Base-by-base conservation (phyloP, 352 stramenopile genomes). In the Phytophthora brassicae region DNA sequence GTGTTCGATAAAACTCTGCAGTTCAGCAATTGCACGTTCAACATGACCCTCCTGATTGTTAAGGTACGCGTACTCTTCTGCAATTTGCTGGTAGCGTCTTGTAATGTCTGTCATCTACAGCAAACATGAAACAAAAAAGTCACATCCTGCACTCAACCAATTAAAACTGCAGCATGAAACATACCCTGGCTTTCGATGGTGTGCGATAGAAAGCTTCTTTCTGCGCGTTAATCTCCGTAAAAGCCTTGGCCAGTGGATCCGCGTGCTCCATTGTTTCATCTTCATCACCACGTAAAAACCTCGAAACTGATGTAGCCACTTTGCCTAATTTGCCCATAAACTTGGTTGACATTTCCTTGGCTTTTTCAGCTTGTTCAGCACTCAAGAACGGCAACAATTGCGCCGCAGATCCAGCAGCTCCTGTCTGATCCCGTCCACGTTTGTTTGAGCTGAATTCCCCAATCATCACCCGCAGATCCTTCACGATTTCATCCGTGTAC, bases 271-370 rank as follows among this genome's bases (percentile, higher is more conserved):
- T 71, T 8, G 56, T 31, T 20, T 77, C 70, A n/a, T 86, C 65
- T 56, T 91, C 84, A 46, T 93, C 84, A 7, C 84, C 81, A 44
- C 77, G 73, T 47, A 84, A 59, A 28, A 93, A 89, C 0, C 76
- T 71, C 4, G 69, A 83, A 23, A 91, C 61, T 5, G 78, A 85
- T 43, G 61, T 91, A 12, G 79, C 80, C 55, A 79, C 84, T 28
- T 86, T 88, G 1, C 79, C 81, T 35, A 93, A 51, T 51, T 79
- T 90, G 22, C 79, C 77, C 26, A 91, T 88, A 24, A 93, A 84
- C 63, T 90, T 93, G 49, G 70, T 88, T n/a, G 84, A 91, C 50
- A 83, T 78, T 57, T 93, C 84, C 61, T 90, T 93, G 3, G 81
- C 84, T 43, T 84, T 89, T 41, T 93, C 82, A n/a, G 78, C 70